A percentile compares a stretch with the other conserved stretches of the same genome.
These are phyloP conservation scores for Aspergillus leporis DNA, from an alignment of 495 filamentous ascomycete genomes.

Conservation along the genomic window DNA sequence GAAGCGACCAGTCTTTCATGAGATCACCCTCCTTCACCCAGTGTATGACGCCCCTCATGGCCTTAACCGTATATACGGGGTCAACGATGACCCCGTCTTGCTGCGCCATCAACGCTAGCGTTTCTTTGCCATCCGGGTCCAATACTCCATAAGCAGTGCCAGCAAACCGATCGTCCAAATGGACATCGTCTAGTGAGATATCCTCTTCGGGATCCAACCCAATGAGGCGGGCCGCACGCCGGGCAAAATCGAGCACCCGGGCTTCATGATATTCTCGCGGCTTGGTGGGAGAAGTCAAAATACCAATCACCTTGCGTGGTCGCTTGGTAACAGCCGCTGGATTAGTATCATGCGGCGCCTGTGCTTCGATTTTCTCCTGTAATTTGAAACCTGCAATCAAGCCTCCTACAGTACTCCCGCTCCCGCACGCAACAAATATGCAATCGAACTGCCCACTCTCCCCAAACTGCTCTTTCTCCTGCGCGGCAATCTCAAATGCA, in stretches of 20 bases:
- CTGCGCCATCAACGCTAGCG: conserved; percentile 28
- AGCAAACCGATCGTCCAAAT: conserved; percentile 37
- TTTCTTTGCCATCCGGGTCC: conserved; percentile 25
- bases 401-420: conserved; percentile 41
- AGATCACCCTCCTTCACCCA: conserved; percentile 30
- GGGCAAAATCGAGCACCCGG: conserved; percentile 35
- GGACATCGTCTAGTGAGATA: conserved; percentile 33
- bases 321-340: background rate
- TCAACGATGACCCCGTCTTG: conserved; percentile 35
- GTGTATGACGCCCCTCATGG: conserved; percentile 32
- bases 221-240: conserved; percentile 27
- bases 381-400: conserved; percentile 42
- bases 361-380: conserved; percentile 25
- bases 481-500: conserved; percentile 39
- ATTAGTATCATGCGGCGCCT: background rate
- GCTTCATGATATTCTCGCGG: conserved; percentile 30
- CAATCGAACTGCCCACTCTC: conserved; percentile 34
- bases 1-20: conserved; percentile 11
- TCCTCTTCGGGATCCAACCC: conserved; percentile 29
- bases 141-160: conserved; percentile 37
- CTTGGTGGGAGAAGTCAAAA: conserved; percentile 38
- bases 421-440: conserved; percentile 42
- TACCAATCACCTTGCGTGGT: conserved; percentile 30
- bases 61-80: conserved; percentile 44
- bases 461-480: conserved; percentile 28